Base-by-base conservation (phyloP, 2,329 filamentous ascomycete species). In the Colletotrichum australisinense region DNA sequence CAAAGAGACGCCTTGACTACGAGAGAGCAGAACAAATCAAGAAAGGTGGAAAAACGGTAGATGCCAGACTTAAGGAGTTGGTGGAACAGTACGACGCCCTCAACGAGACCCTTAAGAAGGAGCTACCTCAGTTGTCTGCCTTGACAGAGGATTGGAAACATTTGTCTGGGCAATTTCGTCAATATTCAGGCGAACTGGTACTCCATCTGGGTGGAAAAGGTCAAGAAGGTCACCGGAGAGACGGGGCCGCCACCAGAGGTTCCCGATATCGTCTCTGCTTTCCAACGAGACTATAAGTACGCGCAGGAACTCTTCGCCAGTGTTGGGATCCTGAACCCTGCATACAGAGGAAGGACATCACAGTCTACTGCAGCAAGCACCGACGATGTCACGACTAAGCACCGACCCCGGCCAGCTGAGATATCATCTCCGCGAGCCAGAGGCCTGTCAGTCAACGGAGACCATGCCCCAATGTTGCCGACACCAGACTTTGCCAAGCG, bases 21-120 rank as follows among this genome's bases (percentile, higher is more conserved):
- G 94, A 96, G 76, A 93, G 93, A 77, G 94, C 91, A 77, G 92
- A 94, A 78, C 90, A 93, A 76, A 88, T 95, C 72, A 93, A 93
- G 79, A 93, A 95, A 57, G 88, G 91, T 42, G 94, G 95, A 75
- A 95, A 97, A 82, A 97, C 94, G 77, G 88, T 95, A 14, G 96
- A 98, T 81, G 93, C 95, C 78, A 97, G 96, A 81, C 92, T 95
- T 4, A 87, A 90, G 19, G 95, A 97, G 77, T 90, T 93, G 52
- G 94, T 95, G 24, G 95, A 98, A 78, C 93, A 97, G 80, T 99
- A 98, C 81, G 90, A 94, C 53, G 95, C 95, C 8, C 87, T 99
- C 73, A 98, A 98, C 79, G 94, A 98, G 75, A 95, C 96, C 0
- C 87, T 98, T 73, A 98, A 98, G 83, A 93, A 96, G 76, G 96